These are phyloP conservation scores for Metschnikowia shivogae DNA, from an alignment of 805 yeast species.

Conservation along the genomic window DNA sequence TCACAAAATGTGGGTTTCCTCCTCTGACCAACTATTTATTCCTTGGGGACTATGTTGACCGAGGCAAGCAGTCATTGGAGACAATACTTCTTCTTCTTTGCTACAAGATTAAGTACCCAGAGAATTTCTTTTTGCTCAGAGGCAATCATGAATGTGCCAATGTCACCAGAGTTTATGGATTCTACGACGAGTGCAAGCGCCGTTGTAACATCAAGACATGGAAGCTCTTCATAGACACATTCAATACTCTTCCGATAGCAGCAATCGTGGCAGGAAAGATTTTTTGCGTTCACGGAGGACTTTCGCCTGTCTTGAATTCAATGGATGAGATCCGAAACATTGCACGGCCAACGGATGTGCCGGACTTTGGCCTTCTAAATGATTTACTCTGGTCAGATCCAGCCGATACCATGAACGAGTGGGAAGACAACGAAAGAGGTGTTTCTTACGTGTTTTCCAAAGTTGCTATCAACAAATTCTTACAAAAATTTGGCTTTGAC, in stretches of 20 bases:
- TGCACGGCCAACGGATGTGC: conserved; percentile 81
- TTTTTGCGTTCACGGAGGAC: conserved; percentile 85
- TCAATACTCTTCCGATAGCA: conserved; percentile 92
- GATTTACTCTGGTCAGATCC: conserved; percentile 85
- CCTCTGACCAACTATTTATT: conserved; percentile 90
- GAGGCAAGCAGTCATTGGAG: conserved; percentile 95
- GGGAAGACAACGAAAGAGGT: conserved; percentile 87
- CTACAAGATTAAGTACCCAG: conserved; percentile 95
- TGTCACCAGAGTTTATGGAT: conserved; percentile 94
- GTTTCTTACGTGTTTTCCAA: conserved; percentile 77
- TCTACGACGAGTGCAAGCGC: conserved; percentile 96
- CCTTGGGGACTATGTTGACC: conserved; percentile 94
- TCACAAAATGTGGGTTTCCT: conserved; percentile 96
- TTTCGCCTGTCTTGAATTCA: conserved; percentile 67
- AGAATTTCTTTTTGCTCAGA: conserved; percentile 84
- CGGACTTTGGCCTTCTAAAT: conserved; percentile 74
- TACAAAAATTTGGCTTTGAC: conserved; percentile 72
- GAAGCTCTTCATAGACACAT: conserved; percentile 91
- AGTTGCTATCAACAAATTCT: conserved; percentile 74
- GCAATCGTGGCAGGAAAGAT: conserved; percentile 95
- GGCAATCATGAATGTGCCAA: conserved; percentile 98
- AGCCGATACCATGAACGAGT: conserved; percentile 74
- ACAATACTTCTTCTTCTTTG: conserved; percentile 84
- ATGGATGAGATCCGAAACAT: conserved; percentile 73
- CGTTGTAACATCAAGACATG: conserved; percentile 88